Evolutionary conservation across 805 yeast species (phyloP), one percentile per base, ranked within the genome.

Genomic region (Debaryomyces prosopidis): DNA sequence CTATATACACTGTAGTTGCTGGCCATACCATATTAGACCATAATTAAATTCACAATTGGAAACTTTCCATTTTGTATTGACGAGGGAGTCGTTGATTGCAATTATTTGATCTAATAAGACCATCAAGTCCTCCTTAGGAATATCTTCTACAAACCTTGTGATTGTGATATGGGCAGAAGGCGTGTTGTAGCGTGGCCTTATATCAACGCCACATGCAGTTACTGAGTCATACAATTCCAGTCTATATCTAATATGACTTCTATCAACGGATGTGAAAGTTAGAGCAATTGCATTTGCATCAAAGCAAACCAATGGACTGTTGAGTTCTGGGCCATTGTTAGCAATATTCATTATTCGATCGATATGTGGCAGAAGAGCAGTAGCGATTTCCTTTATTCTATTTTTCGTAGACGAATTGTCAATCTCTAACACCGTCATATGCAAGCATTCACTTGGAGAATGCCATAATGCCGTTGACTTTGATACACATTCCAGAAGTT

Each of bases 281-380:
- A 39, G 16, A n/a, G 42, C 42, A 16, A 39, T 26, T 15, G 42
- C 42, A 39, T 39, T 39, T 19, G 31, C 33, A 27, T 39, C 42
- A 20, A 39, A 27, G 19, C 32, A 26, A 17, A 39, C 27, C 34
- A 26, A 27, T 15, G 42, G 42, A 17, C 10, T 12, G 30, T 17
- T 14, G n/a, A 39, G 19, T 3, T 17, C 16, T 2, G 42, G 42
- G 5, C 42, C 42, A 27, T 39, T 18, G 20, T 27, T 39, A 28
- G 34, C 31, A 16, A 27, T 4, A 5, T 7, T 30, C 2, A 39
- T 16, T 14, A 39, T 2, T 9, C 14, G 17, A n/a, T 39, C 34
- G 5, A 15, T 30, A 5, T 15, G 18, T 12, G 15, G 10, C 15
- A 23, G 34, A 15, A 39, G 14, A 10, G 6, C 17, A n/a, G 26